Evolutionary conservation across 2,329 filamentous ascomycete genomes (phyloP).

Genomic region (Coniochaeta ligniaria): DNA sequence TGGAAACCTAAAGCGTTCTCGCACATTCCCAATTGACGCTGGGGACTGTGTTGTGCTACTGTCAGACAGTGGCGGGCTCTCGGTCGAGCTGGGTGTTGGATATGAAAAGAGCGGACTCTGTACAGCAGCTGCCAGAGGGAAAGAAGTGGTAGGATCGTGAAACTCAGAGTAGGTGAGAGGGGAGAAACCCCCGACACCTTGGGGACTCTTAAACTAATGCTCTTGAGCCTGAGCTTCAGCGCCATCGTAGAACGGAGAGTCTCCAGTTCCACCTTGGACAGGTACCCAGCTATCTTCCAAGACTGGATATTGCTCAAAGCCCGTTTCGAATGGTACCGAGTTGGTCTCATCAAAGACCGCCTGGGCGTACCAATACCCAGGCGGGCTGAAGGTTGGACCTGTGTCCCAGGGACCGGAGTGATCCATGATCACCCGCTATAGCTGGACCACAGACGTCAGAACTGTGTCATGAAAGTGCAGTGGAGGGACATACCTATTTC

Average conservation of each 20-base stretch:
- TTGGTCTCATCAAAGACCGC: background rate
- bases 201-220: background rate
- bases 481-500: background rate
- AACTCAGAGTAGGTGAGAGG: background rate
- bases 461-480: background rate
- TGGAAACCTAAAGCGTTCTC: too few species aligned
- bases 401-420: background rate
- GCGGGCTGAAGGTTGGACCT: background rate
- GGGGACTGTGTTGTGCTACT: background rate
- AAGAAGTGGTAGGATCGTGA: background rate
- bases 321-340: background rate
- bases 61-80: background rate
- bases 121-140: background rate
- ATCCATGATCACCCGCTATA: background rate
- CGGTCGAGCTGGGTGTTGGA: too few species aligned
- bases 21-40: background rate
- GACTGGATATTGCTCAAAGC: background rate
- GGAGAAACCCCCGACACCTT: background rate
- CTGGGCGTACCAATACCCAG: background rate
- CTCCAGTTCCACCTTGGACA: background rate
- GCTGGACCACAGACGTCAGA: background rate
- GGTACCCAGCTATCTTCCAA: background rate
- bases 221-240: background rate
- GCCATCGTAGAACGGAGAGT: background rate
- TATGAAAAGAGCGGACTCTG: background rate